Percentiles rank a stretch among this genome's conserved stretches.
Evolutionary conservation across 2,329 filamentous ascomycete species (phyloP).

Genomic region (Trichoderma sp.): DNA sequence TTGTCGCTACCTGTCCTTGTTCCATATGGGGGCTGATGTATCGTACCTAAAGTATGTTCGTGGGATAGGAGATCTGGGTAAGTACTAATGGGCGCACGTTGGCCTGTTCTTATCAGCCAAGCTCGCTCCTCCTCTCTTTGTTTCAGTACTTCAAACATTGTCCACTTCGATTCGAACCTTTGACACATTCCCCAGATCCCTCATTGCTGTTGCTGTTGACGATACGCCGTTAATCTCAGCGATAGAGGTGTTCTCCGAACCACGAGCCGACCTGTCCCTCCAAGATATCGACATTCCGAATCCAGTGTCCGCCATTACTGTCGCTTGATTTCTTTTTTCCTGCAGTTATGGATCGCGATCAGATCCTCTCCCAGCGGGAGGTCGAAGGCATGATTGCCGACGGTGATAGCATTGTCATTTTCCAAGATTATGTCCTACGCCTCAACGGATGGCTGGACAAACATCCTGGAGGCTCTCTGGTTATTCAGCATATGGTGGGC

Average conservation of each 20-base stretch:
- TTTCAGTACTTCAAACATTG: background rate
- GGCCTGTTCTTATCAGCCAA: background rate
- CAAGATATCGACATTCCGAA: background rate
- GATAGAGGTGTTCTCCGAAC: background rate
- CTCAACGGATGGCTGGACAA: conserved; percentile 85
- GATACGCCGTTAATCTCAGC: background rate
- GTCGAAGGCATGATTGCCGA: conserved; percentile 76
- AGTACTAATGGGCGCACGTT: background rate
- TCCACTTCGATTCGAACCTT: background rate
- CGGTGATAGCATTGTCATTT: conserved; percentile 75
- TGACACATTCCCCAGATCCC: background rate
- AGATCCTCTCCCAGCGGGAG: conserved; percentile 5
- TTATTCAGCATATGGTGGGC: conserved; percentile 90
- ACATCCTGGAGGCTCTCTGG: conserved; percentile 88
- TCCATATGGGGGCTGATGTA: background rate
- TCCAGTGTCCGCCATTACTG: background rate
- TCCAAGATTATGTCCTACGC: conserved; percentile 78
- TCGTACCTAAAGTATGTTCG: background rate
- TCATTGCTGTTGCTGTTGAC: background rate
- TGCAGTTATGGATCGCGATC: conserved; percentile 11
- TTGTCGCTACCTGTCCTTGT: background rate
- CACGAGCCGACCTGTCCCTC: background rate
- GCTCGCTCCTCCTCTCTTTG: conserved; percentile 3
- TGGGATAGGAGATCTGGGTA: conserved; percentile 7
- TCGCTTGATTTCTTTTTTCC: background rate